Conservation (phyloP, 495 filamentous ascomycete genomes). For the Penicillium desertorum region DNA sequence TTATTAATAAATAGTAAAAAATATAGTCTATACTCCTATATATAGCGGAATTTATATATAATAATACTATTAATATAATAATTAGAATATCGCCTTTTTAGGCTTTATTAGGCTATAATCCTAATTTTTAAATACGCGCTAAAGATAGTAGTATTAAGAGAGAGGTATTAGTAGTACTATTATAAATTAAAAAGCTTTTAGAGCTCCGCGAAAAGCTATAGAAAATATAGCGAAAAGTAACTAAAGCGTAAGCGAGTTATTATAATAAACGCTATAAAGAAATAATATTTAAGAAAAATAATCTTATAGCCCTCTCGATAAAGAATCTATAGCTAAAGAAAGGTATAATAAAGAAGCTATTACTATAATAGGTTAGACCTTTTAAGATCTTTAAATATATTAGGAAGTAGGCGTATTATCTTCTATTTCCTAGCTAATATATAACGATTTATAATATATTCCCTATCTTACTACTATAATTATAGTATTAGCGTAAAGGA, state of each 20-base stretch:
- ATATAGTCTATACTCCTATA: neutral
- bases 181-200: too few relatives aligned
- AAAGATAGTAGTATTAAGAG: too few relatives aligned
- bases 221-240: too few relatives aligned
- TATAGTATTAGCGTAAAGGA: neutral
- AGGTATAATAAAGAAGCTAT: neutral
- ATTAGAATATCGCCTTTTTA: neutral
- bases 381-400: neutral
- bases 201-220: too few relatives aligned
- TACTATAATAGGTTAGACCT: neutral
- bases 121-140: too few relatives aligned
- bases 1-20: neutral
- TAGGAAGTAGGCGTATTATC: neutral
- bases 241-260: too few relatives aligned
- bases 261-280: too few relatives aligned
- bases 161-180: too few relatives aligned
- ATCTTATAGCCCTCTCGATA: too few relatives aligned
- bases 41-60: neutral
- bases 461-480: neutral
- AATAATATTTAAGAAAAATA: too few relatives aligned
- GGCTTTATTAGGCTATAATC: too few relatives aligned
- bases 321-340: too few relatives aligned
- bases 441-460: neutral
- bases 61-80: neutral
- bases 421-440: neutral